Evolutionary conservation across 139 green algal species (phyloP), one percentile per base, ranked within the genome.

Genomic region (Astrephomene gubernaculifera): DNA sequence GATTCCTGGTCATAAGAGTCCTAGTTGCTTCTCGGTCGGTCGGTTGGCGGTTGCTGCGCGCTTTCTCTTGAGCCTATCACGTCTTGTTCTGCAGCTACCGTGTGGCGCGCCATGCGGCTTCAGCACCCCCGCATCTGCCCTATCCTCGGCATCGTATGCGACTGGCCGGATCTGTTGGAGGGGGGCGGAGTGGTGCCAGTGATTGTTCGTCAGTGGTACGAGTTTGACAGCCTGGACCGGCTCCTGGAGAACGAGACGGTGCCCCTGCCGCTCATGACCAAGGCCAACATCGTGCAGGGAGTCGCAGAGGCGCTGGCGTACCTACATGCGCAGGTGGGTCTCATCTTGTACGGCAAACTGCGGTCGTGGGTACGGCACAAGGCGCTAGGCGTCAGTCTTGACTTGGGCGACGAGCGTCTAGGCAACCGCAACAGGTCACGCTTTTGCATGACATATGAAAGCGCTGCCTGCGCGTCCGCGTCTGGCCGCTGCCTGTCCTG

Each of bases 231-330:
- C 65, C 65, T 86, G 33, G 27, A 43, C 2, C 25, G 33, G 33
- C 45, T 86, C 33, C 79, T 86, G 45, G 65, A 86, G 36, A 86
- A 86, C 38, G 67, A 78, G 65, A 86, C 79, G 25, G 65, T 86
- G 33, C 65, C 79, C 10, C 64, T 86, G 65, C 49, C 65, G 33
- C 31, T 79, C n/a, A 22, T 69, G 36, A 78, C 79, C 25, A 74
- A 74, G 35, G 64, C 65, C 0, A 17, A 24, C 24, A 86, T 86
- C 57, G 65, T 27, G 12, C 12, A 36, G 10, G 79, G 79, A 0
- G 14, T 86, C 0, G 79, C 79, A 1, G 64, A 86, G 79, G 79
- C 17, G 4, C 33, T 86, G 9, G 67, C 45, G 27, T 78, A 79
- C 79, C 65, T 86, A 36, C 79, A 86, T 65, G 45, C 45, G 4